Base-by-base conservation (phyloP, 2,329 filamentous ascomycete species). In the Alternaria tenuissima region DNA sequence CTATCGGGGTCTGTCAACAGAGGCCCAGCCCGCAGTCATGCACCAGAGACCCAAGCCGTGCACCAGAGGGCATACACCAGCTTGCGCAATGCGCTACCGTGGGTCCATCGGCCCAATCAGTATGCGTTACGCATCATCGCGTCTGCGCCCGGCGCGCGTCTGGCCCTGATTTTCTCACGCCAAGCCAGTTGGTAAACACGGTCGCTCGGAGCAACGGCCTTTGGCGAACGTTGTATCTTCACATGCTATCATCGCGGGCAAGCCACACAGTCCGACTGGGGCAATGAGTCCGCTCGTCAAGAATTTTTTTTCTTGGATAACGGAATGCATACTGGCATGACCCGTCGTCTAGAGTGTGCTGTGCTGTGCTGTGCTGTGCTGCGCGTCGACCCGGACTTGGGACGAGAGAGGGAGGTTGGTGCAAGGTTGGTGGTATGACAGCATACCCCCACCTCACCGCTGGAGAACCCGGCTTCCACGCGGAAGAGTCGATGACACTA, bases 1-100 rank as follows among this genome's bases (percentile, higher is more conserved):
- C 57, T 32, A 58, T 43, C 61, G 69, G 72, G 67, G 72, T 68
- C 72, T 60, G 67, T 76, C 74, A 77, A 77, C 72, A 77, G 64
- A 68, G 72, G 63, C 64, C 72, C 68, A 66, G 64, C 67, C 65
- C 54, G 41, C 64, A 62, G 58, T 63, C 63, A 38, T 12, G 28
- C 51, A 38, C 34, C 34, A 24, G 22, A 24, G 22, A 24, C 22
- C 6, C 22, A 24, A 24, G 22, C 22, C 22, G 22, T 24, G 22
- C 22, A 24, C 22, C 22, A 24, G 4, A 24, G 5, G 22, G 22
- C 1, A 16, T 4, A 38, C 55, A 60, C 59, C 18, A 24, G n/a
- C 63, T 71, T 68, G 66, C 71, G 67, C 67, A 69, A 67, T 52
- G 41, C 54, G 52, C 55, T 54, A 64, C 57, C 14, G 26, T 60